Evolutionary conservation across 495 filamentous ascomycete species (phyloP).

Genomic region (Elasticomyces elasticus): DNA sequence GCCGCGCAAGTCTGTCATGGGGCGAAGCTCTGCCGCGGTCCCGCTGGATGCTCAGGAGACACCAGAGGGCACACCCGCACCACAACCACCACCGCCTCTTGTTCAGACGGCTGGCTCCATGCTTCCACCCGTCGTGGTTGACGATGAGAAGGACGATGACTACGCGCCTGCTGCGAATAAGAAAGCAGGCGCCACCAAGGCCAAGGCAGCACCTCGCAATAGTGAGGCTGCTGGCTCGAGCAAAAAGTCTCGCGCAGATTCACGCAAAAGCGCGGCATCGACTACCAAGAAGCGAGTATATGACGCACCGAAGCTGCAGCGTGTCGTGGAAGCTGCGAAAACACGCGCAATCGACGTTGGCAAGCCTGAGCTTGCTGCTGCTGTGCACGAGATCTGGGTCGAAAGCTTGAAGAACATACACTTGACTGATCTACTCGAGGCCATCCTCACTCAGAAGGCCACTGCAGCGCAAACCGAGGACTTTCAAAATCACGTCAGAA

Average conservation of each 20-base stretch:
- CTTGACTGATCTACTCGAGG: slow-evolving; percentile 21
- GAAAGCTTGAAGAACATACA: slow-evolving; percentile 14
- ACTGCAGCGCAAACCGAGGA: slow-evolving; percentile 17
- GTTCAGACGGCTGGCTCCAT: not conserved
- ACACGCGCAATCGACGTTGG: slow-evolving; percentile 17
- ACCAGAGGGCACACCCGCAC: slow-evolving; percentile 20
- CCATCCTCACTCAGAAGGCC: slow-evolving; percentile 23
- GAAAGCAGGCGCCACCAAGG: slow-evolving; percentile 2
- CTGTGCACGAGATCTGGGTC: slow-evolving; percentile 23
- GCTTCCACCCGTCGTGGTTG: slow-evolving; percentile 13
- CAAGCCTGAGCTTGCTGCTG: slow-evolving; percentile 22
- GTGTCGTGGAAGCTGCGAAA: slow-evolving; percentile 23
- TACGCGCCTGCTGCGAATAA: slow-evolving; percentile 24
- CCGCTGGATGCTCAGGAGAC: slow-evolving; percentile 19
- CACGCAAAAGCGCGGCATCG: not conserved
- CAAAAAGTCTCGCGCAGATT: not conserved
- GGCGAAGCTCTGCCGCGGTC: slow-evolving; percentile 8
- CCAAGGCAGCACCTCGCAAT: slow-evolving; percentile 1
- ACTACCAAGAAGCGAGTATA: slow-evolving; percentile 1
- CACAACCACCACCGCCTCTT: not conserved
- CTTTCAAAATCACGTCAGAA: slow-evolving; percentile 25
- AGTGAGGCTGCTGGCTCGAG: slow-evolving; percentile 4
- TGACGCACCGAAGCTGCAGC: slow-evolving; percentile 11
- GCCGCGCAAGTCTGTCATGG: slow-evolving; percentile 17
- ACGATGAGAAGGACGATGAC: slow-evolving; percentile 32